A percentile compares a stretch with the other conserved stretches of the same genome.
Conservation (phyloP, 2,329 filamentous ascomycete genomes). For the Epichloe glyceriae region DNA sequence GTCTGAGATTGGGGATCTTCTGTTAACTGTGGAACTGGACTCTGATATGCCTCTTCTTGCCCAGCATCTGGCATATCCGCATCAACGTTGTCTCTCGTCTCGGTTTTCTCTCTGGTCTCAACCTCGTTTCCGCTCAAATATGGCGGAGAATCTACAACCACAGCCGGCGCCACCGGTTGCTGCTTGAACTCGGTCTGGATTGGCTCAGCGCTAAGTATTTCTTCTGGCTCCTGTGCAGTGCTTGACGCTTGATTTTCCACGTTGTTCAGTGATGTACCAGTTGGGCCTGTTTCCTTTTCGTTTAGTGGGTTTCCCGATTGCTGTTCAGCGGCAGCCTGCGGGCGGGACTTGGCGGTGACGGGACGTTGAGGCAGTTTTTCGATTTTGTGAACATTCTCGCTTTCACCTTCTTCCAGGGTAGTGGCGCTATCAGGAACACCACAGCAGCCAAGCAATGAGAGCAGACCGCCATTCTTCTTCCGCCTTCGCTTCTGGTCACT, state of each 20-base stretch:
- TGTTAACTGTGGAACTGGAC: constrained; percentile 22
- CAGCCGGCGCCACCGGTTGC: constrained; percentile 25
- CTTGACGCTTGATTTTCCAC: constrained; percentile 32
- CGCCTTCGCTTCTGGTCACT: constrained; percentile 41
- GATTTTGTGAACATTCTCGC: constrained; percentile 43
- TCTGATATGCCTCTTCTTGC: constrained; percentile 36
- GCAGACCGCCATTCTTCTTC: constrained; percentile 40
- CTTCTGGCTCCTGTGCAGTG: constrained; percentile 33
- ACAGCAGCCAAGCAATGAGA: constrained; percentile 55
- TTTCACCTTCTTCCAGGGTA: constrained; percentile 37
- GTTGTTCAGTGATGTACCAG: constrained; percentile 22
- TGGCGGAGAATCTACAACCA: constrained; percentile 30
- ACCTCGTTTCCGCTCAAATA: constrained; percentile 13
- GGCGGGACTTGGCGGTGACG: constrained; percentile 40
- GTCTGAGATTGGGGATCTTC: constrained; percentile 20
- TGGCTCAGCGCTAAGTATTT: constrained; percentile 23
- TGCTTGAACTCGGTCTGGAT: constrained; percentile 36
- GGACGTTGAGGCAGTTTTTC: constrained; percentile 43
- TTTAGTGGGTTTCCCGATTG: constrained; percentile 26
- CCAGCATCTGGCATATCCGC: constrained; percentile 54
- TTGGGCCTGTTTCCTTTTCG: constrained; percentile 35
- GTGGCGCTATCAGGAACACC: constrained; percentile 47
- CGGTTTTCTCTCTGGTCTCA: constrained; percentile 17
- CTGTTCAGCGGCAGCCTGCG: constrained; percentile 39
- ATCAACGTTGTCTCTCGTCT: constrained; percentile 42